Evolutionary conservation across 805 yeast species (phyloP).

Genomic region (Lachancea lanzarotensis): DNA sequence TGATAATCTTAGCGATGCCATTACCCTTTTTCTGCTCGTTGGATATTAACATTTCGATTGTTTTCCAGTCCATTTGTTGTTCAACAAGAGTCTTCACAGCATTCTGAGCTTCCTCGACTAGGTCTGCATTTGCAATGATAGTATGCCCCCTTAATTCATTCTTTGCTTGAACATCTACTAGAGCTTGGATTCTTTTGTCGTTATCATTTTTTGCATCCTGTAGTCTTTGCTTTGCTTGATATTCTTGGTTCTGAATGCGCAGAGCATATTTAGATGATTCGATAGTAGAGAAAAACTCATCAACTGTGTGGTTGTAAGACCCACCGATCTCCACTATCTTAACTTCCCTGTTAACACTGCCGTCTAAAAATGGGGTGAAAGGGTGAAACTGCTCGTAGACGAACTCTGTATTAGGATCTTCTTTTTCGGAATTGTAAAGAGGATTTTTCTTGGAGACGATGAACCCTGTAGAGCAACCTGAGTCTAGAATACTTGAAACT

Average conservation of each 20-base stretch:
- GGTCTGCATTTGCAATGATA: slow-evolving; percentile 59
- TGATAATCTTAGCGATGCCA: slow-evolving; percentile 53
- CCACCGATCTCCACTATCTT: slow-evolving; percentile 47
- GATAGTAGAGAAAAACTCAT: slow-evolving; percentile 73
- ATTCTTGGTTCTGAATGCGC: slow-evolving; percentile 68
- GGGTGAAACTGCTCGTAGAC: slow-evolving; percentile 67
- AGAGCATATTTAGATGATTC: slow-evolving; percentile 75
- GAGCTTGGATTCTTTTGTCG: slow-evolving; percentile 56
- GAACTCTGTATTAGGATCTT: slow-evolving; percentile 39
- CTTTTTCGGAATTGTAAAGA: slow-evolving; percentile 37
- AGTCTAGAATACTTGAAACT: slow-evolving; percentile 34
- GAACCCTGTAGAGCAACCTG: slow-evolving; percentile 42
- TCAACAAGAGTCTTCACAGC: slow-evolving; percentile 62
- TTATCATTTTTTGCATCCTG: slow-evolving; percentile 72
- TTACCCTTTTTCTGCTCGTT: slow-evolving; percentile 65
- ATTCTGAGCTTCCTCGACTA: slow-evolving; percentile 63
- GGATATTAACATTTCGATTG: slow-evolving; percentile 68
- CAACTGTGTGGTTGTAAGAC: slow-evolving; percentile 70
- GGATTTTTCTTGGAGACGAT: slow-evolving; percentile 59
- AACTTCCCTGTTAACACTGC: slow-evolving; percentile 25
- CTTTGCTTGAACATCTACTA: slow-evolving; percentile 53
- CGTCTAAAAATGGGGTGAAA: slow-evolving; percentile 45
- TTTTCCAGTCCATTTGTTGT: slow-evolving; percentile 91
- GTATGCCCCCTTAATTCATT: slow-evolving; percentile 67
- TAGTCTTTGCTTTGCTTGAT: slow-evolving; percentile 66